Percentiles rank a stretch among this genome's conserved stretches.
Evolutionary conservation across 257 asterid genomes (phyloP).

Genomic region (Coffea eugenioides): DNA sequence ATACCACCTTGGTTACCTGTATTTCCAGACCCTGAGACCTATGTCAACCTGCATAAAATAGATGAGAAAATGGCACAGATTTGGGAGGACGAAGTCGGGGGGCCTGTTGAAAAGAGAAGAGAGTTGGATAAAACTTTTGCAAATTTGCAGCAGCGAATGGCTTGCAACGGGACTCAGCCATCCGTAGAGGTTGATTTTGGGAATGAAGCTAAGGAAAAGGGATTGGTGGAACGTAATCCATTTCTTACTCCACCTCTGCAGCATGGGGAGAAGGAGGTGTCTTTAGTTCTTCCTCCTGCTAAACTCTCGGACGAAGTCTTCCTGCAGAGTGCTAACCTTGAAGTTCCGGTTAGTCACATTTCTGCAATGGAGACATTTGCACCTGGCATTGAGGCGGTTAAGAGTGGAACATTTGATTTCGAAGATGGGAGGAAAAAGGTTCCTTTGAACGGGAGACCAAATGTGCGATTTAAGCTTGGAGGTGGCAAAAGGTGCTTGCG

Average conservation of each 20-base stretch:
- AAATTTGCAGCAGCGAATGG: conserved; percentile 37
- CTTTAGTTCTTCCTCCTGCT: conserved; percentile 51
- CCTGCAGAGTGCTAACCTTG: conserved; percentile 29
- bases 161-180: conserved; percentile 46
- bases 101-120: conserved; percentile 36
- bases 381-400: conserved; percentile 38
- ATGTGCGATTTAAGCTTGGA: conserved; percentile 47
- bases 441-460: conserved; percentile 49
- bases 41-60: conserved; percentile 21
- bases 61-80: conserved; percentile 31
- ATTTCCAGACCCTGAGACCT: conserved; percentile 36
- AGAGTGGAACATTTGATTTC: conserved; percentile 31
- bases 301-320: conserved; percentile 40
- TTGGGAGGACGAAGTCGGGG: conserved; percentile 23
- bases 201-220: conserved; percentile 43
- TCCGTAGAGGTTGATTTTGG: conserved; percentile 34
- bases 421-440: conserved; percentile 39
- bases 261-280: conserved; percentile 52
- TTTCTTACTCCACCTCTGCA: conserved; percentile 69
- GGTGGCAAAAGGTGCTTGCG: conserved; percentile 37
- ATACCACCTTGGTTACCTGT: conserved; percentile 60
- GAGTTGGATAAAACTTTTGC: conserved; percentile 36
- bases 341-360: conserved; percentile 32
- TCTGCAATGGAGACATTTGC: conserved; percentile 35
- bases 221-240: conserved; percentile 49